phyloP scores from a whole-genome alignment of 1,139 yeast genomes.

The Kodamaea fungicola region DNA sequence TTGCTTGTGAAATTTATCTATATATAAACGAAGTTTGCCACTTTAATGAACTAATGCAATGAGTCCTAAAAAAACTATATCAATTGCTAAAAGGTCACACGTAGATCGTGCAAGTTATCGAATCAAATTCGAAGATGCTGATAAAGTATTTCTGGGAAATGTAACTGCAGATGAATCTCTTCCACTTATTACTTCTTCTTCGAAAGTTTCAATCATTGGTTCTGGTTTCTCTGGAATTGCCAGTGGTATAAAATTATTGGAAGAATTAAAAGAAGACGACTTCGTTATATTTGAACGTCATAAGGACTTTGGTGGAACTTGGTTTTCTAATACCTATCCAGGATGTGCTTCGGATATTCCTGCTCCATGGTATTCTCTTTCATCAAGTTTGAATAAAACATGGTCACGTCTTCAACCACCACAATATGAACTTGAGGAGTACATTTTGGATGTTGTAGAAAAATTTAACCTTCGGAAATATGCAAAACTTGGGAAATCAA shows the following conservation, averaged over 20 bases:
- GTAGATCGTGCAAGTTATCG: too few relatives aligned
- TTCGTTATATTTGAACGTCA: constrained; percentile 44
- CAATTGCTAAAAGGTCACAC: too few relatives aligned
- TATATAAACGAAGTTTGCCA: too few relatives aligned
- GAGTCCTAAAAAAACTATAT: too few relatives aligned
- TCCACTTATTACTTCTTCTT: constrained; percentile 22
- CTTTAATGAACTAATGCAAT: too few relatives aligned
- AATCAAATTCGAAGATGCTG: constrained; percentile 26
- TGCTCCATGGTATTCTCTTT: constrained; percentile 45
- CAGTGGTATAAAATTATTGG: constrained; percentile 27
- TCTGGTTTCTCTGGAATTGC: constrained; percentile 49
- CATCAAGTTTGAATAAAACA: constrained; percentile 35
- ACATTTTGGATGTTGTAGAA: constrained; percentile 37
- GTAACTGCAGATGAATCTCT: constrained; percentile 19
- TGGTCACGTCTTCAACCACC: constrained; percentile 49
- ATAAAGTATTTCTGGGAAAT: constrained; percentile 21
- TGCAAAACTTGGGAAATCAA: constrained; percentile 21
- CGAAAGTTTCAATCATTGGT: constrained; percentile 41
- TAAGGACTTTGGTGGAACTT: constrained; percentile 49
- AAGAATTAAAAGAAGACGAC: constrained; percentile 30
- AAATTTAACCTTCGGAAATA: constrained; percentile 31
- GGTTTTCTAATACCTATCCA: constrained; percentile 54
- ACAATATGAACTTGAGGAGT: constrained; percentile 47
- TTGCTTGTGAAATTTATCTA: too few relatives aligned
- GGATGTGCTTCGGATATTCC: constrained; percentile 55